phyloP scores from a whole-genome alignment of 208 protist genomes.

The Trypanosomatidae sp. region DNA sequence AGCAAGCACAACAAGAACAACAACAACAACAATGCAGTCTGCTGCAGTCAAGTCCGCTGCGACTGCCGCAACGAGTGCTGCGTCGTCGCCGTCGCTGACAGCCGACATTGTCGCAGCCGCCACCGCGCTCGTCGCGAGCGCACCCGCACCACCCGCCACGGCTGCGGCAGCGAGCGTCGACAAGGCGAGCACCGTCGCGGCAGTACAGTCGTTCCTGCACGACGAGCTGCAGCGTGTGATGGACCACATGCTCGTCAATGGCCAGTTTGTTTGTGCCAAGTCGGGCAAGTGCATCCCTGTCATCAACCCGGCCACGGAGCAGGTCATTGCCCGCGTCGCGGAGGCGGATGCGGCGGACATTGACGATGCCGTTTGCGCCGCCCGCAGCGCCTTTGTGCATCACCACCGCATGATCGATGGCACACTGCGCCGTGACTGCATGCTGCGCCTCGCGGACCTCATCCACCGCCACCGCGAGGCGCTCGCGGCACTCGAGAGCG shows the following conservation, averaged over 20 bases:
- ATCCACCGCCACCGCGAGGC: constrained; percentile 48
- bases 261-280: constrained; percentile 57
- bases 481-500: constrained; percentile 64
- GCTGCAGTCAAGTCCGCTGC: too few relatives aligned
- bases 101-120: too few relatives aligned
- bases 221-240: constrained; percentile 33
- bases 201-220: too few relatives aligned
- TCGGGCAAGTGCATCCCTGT: constrained; percentile 63
- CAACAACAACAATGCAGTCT: too few relatives aligned
- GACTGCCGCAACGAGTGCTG: too few relatives aligned
- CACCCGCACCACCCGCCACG: too few relatives aligned
- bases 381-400: constrained; percentile 40
- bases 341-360: constrained; percentile 73
- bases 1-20: too few relatives aligned
- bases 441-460: constrained; percentile 69
- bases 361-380: constrained; percentile 68
- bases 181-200: too few relatives aligned
- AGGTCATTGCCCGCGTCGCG: constrained; percentile 58
- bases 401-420: constrained; percentile 26
- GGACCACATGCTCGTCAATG: constrained; percentile 81
- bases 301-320: constrained; percentile 61
- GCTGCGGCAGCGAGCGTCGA: too few relatives aligned
- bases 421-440: constrained; percentile 26
- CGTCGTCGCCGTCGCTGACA: too few relatives aligned
- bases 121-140: too few relatives aligned